phyloP scores from a whole-genome alignment of 2,329 filamentous ascomycete species.

The Fusarium buharicum region DNA sequence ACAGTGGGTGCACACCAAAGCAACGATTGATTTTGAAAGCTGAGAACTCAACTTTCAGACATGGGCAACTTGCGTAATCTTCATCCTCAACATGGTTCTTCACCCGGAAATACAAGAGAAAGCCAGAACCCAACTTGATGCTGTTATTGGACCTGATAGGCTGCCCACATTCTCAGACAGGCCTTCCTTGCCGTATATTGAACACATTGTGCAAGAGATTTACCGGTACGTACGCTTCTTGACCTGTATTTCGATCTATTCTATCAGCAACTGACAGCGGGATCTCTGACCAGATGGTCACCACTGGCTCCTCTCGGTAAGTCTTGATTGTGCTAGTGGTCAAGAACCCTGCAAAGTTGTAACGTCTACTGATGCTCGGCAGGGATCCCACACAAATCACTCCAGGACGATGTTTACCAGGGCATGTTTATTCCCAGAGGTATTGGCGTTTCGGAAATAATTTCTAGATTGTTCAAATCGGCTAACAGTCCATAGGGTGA shows the following conservation, averaged over 20 bases:
- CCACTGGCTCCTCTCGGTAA: constrained; percentile 59
- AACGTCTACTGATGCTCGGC: constrained; percentile 13
- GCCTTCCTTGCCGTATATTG: constrained; percentile 55
- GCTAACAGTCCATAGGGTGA: constrained; percentile 37
- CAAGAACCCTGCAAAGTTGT: constrained; percentile 3
- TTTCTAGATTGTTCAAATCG: not conserved
- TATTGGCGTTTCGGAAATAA: constrained; percentile 1
- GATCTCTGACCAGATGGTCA: constrained; percentile 46
- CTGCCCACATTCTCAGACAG: constrained; percentile 60
- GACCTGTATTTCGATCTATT: not conserved
- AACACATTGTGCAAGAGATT: constrained; percentile 58
- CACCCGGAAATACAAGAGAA: constrained; percentile 58
- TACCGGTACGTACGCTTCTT: constrained; percentile 47
- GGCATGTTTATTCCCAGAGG: constrained; percentile 68
- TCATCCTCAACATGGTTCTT: constrained; percentile 56
- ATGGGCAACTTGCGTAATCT: constrained; percentile 50
- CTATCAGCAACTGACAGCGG: constrained; percentile 6
- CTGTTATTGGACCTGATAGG: constrained; percentile 53
- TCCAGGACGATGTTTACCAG: constrained; percentile 66
- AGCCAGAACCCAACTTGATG: constrained; percentile 59
- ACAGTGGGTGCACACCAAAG: constrained; percentile 45
- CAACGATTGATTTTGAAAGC: constrained; percentile 38
- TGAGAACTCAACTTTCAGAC: constrained; percentile 34
- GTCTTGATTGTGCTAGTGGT: not conserved
- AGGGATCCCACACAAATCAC: constrained; percentile 64